Base-by-base conservation (phyloP, 306 rosid genomes). In the Pyrus pyrifolia region DNA sequence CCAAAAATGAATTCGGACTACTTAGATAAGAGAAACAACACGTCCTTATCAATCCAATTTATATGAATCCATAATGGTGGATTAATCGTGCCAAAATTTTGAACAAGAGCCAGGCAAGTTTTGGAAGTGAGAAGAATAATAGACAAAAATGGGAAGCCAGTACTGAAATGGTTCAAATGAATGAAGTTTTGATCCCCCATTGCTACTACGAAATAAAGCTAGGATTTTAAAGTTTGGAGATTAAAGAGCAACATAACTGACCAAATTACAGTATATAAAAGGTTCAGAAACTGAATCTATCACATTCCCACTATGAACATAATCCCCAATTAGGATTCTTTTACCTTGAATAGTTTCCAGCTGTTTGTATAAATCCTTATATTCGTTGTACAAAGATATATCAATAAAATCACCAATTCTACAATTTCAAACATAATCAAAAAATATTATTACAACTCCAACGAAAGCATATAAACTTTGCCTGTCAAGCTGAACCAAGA, bases 11-110 rank as follows among this genome's bases (percentile, higher is more conserved):
- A 95, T 19, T 57, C 44, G 4, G 82, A 78, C 4, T 35, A 63
- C 11, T 82, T 75, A 9, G 99, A 95, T 19, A 84, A 21, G 12
- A 92, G 91, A 71, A 95, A 92, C 69, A 74, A 4, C 42, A 97
- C 97, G 3, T 80, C 4, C 30, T 68, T 87, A 71, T 92, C 89
- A 80, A 88, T 84, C 91, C 86, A 95, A 65, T 65, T 33, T 93
- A 92, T 90, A 70, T 88, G 92, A 67, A 92, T 73, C 61, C 89
- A 21, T 55, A 78, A 81, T 0, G 90, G 93, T 0, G 86, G 87
- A 38, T 13, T 3, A 72, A 96, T 81, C 51, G 0, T 35, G 40
- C 40, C 40, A 35, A 6, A 35, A 35, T 6, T 35, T 35, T 8
- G 9, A 35, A 35, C 40, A 1, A 35, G 9, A 6, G 40, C 40